phyloP scores from a whole-genome alignment of 2,329 filamentous ascomycete genomes.

The Fusarium camptoceras region DNA sequence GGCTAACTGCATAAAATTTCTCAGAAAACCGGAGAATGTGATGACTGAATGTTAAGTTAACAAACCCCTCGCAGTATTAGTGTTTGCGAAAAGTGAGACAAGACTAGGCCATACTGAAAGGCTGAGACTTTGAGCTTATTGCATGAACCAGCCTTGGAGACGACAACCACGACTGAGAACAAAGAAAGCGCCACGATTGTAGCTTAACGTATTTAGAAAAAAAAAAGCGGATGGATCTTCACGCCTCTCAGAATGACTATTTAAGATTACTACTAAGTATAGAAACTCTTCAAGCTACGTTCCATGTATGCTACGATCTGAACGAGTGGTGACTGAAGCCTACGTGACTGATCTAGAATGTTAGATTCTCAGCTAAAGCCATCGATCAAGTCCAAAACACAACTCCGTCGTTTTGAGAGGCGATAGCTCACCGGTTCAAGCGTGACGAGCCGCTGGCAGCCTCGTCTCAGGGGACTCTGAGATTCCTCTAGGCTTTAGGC shows the following conservation, averaged over 20 bases:
- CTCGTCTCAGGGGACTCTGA: constrained; percentile 39
- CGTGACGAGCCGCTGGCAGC: constrained; percentile 33
- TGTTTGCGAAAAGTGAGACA: constrained; percentile 1
- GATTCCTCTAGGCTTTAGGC: constrained; percentile 2
- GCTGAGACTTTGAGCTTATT: not conserved
- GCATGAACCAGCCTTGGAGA: not conserved
- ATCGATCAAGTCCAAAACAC: not conserved
- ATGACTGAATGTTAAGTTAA: not conserved
- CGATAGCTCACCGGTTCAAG: constrained; percentile 13
- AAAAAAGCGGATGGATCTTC: not conserved
- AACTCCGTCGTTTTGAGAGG: constrained; percentile 2
- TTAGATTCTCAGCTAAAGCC: not conserved
- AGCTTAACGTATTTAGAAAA: not conserved
- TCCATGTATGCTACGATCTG: not conserved
- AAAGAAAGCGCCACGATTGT: constrained; percentile 5
- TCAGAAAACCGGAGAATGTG: not conserved
- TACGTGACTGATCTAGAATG: not conserved
- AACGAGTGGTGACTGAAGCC: not conserved
- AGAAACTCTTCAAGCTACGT: not conserved
- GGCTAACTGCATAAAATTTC: not conserved
- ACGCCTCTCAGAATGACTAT: not conserved
- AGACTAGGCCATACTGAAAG: constrained; percentile 4
- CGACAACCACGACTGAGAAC: not conserved
- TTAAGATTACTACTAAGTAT: not conserved
- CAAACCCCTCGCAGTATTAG: not conserved